Evolutionary conservation across 345 rosid species (phyloP).

Genomic region (Garcia nutans): DNA sequence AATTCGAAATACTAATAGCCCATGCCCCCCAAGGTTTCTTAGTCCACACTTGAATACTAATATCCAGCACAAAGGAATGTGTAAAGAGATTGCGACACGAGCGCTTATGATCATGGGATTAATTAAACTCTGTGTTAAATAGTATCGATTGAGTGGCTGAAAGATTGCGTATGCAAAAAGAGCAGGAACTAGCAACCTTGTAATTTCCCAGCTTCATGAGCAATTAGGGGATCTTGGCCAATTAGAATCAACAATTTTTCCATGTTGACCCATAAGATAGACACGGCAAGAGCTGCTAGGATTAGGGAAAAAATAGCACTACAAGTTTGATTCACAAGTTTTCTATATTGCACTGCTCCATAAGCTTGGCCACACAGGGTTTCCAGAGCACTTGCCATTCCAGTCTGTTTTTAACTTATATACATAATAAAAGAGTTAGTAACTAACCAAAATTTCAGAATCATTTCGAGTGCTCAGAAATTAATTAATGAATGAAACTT

Average conservation of each 20-base stretch:
- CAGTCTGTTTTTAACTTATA: slow-evolving; percentile 4
- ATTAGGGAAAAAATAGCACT: slow-evolving; percentile 20
- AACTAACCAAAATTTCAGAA: too few species aligned
- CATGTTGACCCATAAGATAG: slow-evolving; percentile 24
- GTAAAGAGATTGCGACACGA: slow-evolving; percentile 15
- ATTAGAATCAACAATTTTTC: slow-evolving; percentile 9
- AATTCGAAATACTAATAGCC: slow-evolving; percentile 22
- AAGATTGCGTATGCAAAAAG: slow-evolving; percentile 21
- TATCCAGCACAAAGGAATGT: slow-evolving; percentile 28
- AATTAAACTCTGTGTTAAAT: slow-evolving; percentile 24
- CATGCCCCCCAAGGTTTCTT: slow-evolving; percentile 26
- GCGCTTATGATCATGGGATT: slow-evolving; percentile 23
- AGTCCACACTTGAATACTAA: slow-evolving; percentile 25
- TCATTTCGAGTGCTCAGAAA: too few species aligned
- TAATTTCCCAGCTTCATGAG: slow-evolving; percentile 23
- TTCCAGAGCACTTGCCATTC: slow-evolving; percentile 22
- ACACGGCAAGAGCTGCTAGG: slow-evolving; percentile 7
- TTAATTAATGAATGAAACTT: not conserved
- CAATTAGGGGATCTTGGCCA: slow-evolving; percentile 24
- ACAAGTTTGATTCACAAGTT: slow-evolving; percentile 23
- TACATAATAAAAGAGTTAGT: not conserved
- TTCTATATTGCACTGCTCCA: slow-evolving; percentile 24
- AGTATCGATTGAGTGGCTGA: slow-evolving; percentile 24
- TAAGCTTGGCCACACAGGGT: slow-evolving; percentile 28
- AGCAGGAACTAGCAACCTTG: slow-evolving; percentile 21